Base-by-base conservation (phyloP, 1,284 basidiomycete genomes). In the Puccinia polysora region DNA sequence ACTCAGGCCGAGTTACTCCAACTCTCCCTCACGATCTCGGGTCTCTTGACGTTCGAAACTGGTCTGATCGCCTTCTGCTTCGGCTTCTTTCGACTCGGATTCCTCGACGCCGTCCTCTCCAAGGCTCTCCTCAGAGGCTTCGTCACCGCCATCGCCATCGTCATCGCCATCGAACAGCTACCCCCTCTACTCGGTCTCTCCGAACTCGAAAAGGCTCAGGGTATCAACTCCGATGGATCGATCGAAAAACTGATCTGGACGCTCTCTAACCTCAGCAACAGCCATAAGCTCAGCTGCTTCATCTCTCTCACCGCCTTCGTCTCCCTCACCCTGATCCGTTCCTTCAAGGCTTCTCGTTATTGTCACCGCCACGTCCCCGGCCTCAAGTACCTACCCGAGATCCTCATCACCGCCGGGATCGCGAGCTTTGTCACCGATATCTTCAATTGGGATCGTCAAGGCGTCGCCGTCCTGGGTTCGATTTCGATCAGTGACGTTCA, bases 101-200 rank as follows among this genome's bases (percentile, higher is more conserved):
- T 97, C 81, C 86, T 97, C 64, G 93, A 97, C 79, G 93, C 96
- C 18, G 89, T 97, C 2, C 84, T 97, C n/a, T 75, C 74, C 23
- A 62, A 74, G 4, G 4, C 78, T 82, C 81, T 91, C 6, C 83
- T 97, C 45, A 85, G 90, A 45, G 93, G 93, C 5, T 97, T 96
- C 80, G 86, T 92, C 64, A 86, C 87, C 3, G 89, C 89, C 18
- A 84, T 91, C 50, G 77, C 73, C 23, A 30, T 80, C 43, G 82
- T 84, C 75, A 83, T 84, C 71, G 80, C 82, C 70, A 81, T 83
- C 72, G 90, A 93, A 78, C 91, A 76, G 73, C 65, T 80, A 2
- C 76, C 81, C 30, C 80, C 80, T 1, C 80, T 82, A 75, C 84
- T 93, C 58, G 91, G 91, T 32, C 83, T 94, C 18, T 81, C 82